Evolutionary conservation across 352 stramenopile species (phyloP).

Genomic region (Halophytophthora batemanensis): DNA sequence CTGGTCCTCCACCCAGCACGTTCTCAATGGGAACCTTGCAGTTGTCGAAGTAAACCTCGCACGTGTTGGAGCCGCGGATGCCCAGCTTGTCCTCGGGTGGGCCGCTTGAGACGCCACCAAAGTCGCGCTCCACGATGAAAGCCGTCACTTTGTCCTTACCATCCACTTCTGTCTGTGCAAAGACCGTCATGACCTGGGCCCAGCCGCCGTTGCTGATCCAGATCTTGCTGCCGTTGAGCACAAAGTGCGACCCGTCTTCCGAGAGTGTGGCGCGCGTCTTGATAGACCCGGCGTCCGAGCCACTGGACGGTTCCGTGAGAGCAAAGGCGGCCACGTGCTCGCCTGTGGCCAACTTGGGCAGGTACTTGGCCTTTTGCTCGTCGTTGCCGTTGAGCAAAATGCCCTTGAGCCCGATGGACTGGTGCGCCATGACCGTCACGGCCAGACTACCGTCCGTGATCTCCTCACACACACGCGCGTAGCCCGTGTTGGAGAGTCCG

Average conservation of each 20-base stretch:
- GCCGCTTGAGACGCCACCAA: constrained; percentile 90
- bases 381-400: constrained; percentile 87
- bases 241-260: constrained; percentile 89
- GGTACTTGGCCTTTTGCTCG: constrained; percentile 83
- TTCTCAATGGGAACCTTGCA: constrained; percentile 92
- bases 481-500: constrained; percentile 81
- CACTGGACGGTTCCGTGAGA: constrained; percentile 90
- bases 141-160: constrained; percentile 97
- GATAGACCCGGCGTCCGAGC: constrained; percentile 87
- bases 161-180: constrained; percentile 94
- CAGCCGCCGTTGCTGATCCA: constrained; percentile 97
- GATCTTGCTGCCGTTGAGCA: constrained; percentile 94
- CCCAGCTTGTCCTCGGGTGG: constrained; percentile 97
- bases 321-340: constrained; percentile 86
- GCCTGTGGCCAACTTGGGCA: constrained; percentile 87
- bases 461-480: constrained; percentile 83
- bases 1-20: constrained; percentile 77
- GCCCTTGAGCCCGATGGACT: constrained; percentile 86
- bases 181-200: constrained; percentile 96
- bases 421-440: constrained; percentile 86
- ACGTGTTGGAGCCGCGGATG: constrained; percentile 96
- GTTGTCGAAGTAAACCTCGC: constrained; percentile 95
- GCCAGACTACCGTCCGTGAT: constrained; percentile 75
- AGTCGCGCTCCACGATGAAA: constrained; percentile 95
- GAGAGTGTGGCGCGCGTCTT: constrained; percentile 89